Base-by-base conservation (phyloP, 2,329 filamentous ascomycete species). In the Trichoderma citrinoviride region DNA sequence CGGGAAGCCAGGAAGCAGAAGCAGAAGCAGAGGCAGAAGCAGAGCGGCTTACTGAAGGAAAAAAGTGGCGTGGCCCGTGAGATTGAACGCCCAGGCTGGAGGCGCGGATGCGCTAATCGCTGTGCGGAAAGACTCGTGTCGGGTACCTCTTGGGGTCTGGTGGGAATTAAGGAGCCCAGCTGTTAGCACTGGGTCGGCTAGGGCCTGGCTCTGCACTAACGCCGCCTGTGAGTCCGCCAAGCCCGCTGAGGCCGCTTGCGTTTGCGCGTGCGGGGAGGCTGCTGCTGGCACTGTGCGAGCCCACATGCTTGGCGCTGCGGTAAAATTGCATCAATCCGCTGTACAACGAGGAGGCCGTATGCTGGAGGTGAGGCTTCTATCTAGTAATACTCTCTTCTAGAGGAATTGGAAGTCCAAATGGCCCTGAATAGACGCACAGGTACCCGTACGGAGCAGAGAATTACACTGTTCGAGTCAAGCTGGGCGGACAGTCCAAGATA, bases 31-130 rank as follows among this genome's bases (percentile, higher is more conserved):
- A 47, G 27, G 47, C 47, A 61, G 49, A 49, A 61, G 23, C 37
- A 46, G 49, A 52, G 40, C 6, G 55, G 47, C 47, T n/a, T 40
- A 41, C 27, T n/a, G 29, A 14, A 27, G 29, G 40, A 19, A 52
- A 62, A 62, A 62, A 54, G 60, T 62, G 60, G 60, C 60, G 60
- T 54, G 49, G 60, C 33, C 25, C 49, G 27, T 33, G 60, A 54
- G 40, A 54, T 62, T 62, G 49, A 54, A 62, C 49, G 60, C 53
- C 29, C 49, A 52, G 49, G 23, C 19, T 52, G 49, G 49, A 52
- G 49, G 53, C 33, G 15, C 29, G 27, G 49, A 15, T 43, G 53
- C 29, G 19, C 21, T 56, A 40, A 40, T 41, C 21, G 52, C 29
- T 55, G 52, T 29, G 52, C 52, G 52, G 33, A 25, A 55, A n/a